These are phyloP conservation scores for Ustilago hordei DNA, from an alignment of 1,284 basidiomycete species.

Conservation along the genomic window DNA sequence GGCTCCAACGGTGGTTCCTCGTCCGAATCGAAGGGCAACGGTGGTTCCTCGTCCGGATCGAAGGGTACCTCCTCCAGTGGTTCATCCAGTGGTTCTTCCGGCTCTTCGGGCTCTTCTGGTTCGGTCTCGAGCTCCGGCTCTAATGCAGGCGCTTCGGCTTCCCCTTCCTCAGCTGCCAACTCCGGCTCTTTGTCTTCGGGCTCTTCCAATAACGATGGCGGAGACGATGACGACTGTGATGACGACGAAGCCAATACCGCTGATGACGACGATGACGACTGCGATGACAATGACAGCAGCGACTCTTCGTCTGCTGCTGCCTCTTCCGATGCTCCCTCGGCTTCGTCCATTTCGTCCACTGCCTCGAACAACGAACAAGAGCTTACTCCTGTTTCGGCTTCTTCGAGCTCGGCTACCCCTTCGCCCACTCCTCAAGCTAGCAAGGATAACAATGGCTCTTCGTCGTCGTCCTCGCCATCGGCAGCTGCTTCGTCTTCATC, in stretches of 20 bases:
- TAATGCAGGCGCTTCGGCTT: conserved; percentile 3
- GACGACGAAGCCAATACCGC: background rate
- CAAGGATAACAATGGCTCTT: conserved; percentile 8
- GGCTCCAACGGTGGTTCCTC: conserved; percentile 14
- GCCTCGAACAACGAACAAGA: conserved; percentile 16
- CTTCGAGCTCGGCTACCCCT: conserved; percentile 14
- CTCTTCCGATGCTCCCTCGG: conserved; percentile 9
- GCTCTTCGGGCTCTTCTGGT: conserved; percentile 6
- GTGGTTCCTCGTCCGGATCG: no score
- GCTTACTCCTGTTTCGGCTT: background rate
- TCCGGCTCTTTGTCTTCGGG: conserved; percentile 24
- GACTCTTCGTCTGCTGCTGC: conserved; percentile 19
- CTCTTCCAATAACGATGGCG: conserved; percentile 18
- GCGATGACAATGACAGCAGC: conserved; percentile 28
- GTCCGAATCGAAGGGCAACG: no score
- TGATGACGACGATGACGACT: conserved; percentile 44
- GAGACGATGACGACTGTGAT: conserved; percentile 27
- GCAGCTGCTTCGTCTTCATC: conserved; percentile 8
- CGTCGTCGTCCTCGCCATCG: conserved; percentile 16
- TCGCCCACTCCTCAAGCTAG: conserved; percentile 17
- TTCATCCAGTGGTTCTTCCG: conserved; percentile 2
- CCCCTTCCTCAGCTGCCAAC: conserved; percentile 16
- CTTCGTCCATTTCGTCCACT: background rate
- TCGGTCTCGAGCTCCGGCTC: conserved; percentile 19
- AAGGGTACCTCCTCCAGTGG: background rate